A percentile compares a stretch with the other conserved stretches of the same genome.
Evolutionary conservation across 2,329 filamentous ascomycete species (phyloP).

Genomic region (Microsporum ferrugineum): DNA sequence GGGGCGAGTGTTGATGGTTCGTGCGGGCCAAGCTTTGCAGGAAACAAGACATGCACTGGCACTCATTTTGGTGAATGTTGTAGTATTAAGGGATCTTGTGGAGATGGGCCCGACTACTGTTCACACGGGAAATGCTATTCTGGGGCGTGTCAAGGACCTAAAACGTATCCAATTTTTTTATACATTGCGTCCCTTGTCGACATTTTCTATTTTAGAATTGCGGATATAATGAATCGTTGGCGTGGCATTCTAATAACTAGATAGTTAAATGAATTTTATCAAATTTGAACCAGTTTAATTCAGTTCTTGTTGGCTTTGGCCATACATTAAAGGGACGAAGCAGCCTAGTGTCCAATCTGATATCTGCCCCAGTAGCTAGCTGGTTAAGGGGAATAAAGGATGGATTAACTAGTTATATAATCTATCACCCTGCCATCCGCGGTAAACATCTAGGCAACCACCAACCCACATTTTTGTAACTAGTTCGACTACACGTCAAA

Average conservation of each 20-base stretch:
- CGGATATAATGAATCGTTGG: background rate
- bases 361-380: too few species aligned
- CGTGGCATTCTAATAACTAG: background rate
- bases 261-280: background rate
- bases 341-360: too few species aligned
- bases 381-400: too few species aligned
- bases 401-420: background rate
- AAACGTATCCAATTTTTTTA: background rate
- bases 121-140: slow-evolving; percentile 19
- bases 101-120: slow-evolving; percentile 17
- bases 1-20: slow-evolving; percentile 11
- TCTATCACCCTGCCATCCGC: too few species aligned
- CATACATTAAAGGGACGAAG: too few species aligned
- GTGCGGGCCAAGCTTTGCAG: slow-evolving; percentile 12
- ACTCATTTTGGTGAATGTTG: slow-evolving; percentile 14
- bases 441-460: background rate
- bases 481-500: background rate
- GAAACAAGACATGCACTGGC: slow-evolving; percentile 11
- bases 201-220: background rate
- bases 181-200: background rate
- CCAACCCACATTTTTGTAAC: background rate
- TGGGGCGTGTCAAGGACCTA: slow-evolving; percentile 5
- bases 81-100: slow-evolving; percentile 14
- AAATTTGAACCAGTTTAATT: background rate
- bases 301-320: too few species aligned